These are phyloP conservation scores for Neoboletus brunneissimus DNA, from an alignment of 768 basidiomycete genomes.

Conservation along the genomic window DNA sequence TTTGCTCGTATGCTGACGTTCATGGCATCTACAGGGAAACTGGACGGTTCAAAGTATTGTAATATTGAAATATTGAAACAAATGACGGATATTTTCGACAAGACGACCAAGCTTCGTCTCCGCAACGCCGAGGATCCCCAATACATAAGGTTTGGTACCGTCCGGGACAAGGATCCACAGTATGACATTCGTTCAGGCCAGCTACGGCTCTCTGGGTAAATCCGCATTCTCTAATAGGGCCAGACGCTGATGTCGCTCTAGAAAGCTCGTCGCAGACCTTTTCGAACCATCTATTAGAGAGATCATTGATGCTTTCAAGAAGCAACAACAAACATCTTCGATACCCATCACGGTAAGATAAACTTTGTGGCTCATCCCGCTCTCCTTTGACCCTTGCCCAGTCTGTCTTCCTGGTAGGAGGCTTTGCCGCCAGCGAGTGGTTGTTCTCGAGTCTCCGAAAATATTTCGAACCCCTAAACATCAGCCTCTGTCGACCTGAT, in stretches of 20 bases:
- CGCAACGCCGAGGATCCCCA: slow-evolving; percentile 37
- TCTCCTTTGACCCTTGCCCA: slow-evolving; percentile 2
- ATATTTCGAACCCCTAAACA: slow-evolving; percentile 36
- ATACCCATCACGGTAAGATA: slow-evolving; percentile 33
- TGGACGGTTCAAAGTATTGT: slow-evolving; percentile 33
- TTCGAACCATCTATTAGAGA: slow-evolving; percentile 44
- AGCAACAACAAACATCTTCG: slow-evolving; percentile 31
- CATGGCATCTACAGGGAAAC: slow-evolving; percentile 20
- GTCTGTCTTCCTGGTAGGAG: slow-evolving; percentile 52
- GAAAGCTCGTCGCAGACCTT: slow-evolving; percentile 39
- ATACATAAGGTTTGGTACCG: slow-evolving; percentile 42
- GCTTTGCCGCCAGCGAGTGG: slow-evolving; percentile 51
- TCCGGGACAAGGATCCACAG: slow-evolving; percentile 37
- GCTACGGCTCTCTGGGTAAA: slow-evolving; percentile 38
- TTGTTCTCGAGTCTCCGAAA: slow-evolving; percentile 42
- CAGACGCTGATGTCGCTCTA: slow-evolving; percentile 11
- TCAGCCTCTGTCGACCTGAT: slow-evolving; percentile 49
- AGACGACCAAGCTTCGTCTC: slow-evolving; percentile 43
- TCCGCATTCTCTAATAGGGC: not conserved
- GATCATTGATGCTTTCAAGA: slow-evolving; percentile 36
- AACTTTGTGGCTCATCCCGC: not conserved
- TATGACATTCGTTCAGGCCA: slow-evolving; percentile 40
- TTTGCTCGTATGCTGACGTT: not conserved
- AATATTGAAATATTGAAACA: slow-evolving; percentile 32
- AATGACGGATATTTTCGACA: slow-evolving; percentile 41